Evolutionary conservation across 208 protist species (phyloP), one percentile per base, ranked within the genome.

Genomic region (Phytomonas serpens): DNA sequence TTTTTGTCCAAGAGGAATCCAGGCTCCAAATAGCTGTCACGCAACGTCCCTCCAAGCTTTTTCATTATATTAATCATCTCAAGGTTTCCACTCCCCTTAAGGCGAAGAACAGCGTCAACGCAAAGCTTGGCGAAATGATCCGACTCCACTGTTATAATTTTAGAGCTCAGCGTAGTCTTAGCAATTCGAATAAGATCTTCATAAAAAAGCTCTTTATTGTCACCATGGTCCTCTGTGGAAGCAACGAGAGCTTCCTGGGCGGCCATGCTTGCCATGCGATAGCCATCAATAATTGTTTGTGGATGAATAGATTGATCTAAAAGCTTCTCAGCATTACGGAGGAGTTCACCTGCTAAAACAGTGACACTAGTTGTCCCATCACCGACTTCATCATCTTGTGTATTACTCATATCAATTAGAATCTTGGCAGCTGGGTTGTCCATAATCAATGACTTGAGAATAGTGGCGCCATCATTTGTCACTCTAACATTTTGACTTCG

Each of bases 381-480:
- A 68, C 99, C 99, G 34, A 99, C 98, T 81, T 99, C 98, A 37
- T 98, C 96, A 80, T 99, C 99, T 84, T 99, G 98, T 6, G 97
- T 97, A 83, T 99, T 99, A 40, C 97, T 98, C 81, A 99, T 98
- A 66, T 99, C 97, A 77, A 99, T 97, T 57, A 99, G 86, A 78
- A 99, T 96, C 73, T 99, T 99, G 36, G 98, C 98, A 7, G 99
- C 98, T 14, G 99, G 97, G 77, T 99, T 99, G 75, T 99, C 98
- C 72, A 99, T 89, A 66, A 93, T 88, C 31, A 99, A 87, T 13
- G 89, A 94, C 80, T 99, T 99, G 6, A 99, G 86, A 75, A 99
- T 99, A 4, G 99, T 99, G 13, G 99, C 99, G 72, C 99, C 99
- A 81, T 99, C 99, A 79, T 99, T 99, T 13, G 99, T 99, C 33